These are phyloP conservation scores for Solanum chiquidenum DNA, from an alignment of 257 asterid genomes.

Conservation along the genomic window DNA sequence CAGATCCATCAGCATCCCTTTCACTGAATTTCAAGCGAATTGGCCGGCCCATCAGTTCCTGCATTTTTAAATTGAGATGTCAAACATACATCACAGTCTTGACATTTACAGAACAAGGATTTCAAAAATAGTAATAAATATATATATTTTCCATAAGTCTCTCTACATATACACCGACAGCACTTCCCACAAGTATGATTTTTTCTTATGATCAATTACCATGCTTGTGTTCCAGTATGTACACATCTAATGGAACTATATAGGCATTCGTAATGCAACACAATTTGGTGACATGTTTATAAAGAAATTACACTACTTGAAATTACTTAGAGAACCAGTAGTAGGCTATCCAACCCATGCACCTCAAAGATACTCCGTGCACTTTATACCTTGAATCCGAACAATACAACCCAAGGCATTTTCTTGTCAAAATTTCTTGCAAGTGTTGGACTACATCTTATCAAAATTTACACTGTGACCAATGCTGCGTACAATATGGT, in stretches of 20 bases:
- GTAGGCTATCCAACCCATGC: background rate
- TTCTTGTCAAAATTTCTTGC: background rate
- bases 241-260: background rate
- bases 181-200: background rate
- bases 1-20: conserved; percentile 24
- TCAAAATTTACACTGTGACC: background rate
- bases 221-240: background rate
- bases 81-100: background rate
- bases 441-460: background rate
- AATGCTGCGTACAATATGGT: background rate
- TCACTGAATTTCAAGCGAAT: conserved; percentile 56
- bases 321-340: background rate
- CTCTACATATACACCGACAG: background rate
- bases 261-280: background rate
- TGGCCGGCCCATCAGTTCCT: conserved; percentile 82
- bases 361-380: background rate
- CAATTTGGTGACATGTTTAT: background rate
- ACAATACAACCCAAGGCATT: background rate
- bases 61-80: background rate
- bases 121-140: background rate
- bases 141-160: no score
- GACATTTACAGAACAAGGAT: background rate
- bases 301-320: background rate
- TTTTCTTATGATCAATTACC: background rate
- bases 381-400: background rate